Conservation (phyloP, 306 rosid genomes). For the Vigna trinervia region DNA sequence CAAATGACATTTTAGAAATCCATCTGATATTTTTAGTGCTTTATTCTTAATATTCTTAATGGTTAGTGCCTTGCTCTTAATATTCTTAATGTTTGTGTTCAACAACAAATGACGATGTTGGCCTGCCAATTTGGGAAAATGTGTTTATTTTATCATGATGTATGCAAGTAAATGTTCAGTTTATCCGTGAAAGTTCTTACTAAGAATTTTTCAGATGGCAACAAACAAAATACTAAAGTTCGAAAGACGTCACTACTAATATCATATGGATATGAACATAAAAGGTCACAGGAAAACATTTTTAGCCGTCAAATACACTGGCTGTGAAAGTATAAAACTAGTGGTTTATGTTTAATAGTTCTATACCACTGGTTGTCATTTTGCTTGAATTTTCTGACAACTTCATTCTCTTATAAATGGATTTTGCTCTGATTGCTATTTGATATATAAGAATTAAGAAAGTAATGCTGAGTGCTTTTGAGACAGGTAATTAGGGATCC, state of each 20-base stretch:
- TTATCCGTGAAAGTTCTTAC: conserved; percentile 30
- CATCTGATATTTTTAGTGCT: neutral
- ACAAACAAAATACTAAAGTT: conserved; percentile 11
- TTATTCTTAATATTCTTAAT: neutral
- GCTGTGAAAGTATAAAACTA: neutral
- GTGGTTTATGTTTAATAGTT: conserved; percentile 21
- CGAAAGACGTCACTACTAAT: neutral
- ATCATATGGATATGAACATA: conserved; percentile 5
- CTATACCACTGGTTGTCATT: conserved; percentile 1
- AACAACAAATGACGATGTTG: conserved; percentile 19
- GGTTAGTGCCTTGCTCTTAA: conserved; percentile 1
- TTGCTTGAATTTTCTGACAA: conserved; percentile 17
- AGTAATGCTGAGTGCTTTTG: conserved; percentile 19
- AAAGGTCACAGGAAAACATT: conserved; percentile 30
- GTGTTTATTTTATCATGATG: conserved; percentile 6
- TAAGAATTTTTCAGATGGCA: neutral
- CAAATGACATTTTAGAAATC: conserved; percentile 1
- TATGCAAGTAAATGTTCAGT: conserved; percentile 8
- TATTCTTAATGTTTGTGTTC: neutral
- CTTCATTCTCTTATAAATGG: neutral
- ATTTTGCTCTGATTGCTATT: conserved; percentile 19
- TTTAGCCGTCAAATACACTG: conserved; percentile 16
- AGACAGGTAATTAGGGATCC: conserved; percentile 13
- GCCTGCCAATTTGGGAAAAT: neutral
- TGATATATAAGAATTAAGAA: conserved; percentile 26